Evolutionary conservation across 345 rosid species (phyloP), one percentile per base, ranked within the genome.

Genomic region (Melaleuca quinquenervia): DNA sequence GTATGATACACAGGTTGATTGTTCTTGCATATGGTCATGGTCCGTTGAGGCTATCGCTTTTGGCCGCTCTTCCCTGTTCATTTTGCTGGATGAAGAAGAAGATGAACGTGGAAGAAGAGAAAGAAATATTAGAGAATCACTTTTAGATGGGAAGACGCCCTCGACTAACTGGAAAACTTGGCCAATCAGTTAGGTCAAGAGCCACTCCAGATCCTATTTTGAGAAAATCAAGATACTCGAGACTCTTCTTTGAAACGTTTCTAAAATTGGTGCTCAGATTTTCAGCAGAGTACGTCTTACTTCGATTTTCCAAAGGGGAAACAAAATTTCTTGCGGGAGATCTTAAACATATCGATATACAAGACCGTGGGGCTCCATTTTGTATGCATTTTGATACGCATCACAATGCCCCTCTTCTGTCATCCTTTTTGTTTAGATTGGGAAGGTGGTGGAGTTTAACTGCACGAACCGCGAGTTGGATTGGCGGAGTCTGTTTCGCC

Each of bases 71-170:
- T 56, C 62, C 26, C 27, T 56, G 26, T 24, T 56, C 62, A 56
- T 56, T 11, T 56, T 56, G 27, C 62, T 56, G 2, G 62, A 56
- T 27, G 24, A 56, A 24, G 29, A n/a, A 56, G 29, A 56, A 56
- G 62, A 56, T 24, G 27, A 56, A 56, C 26, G 24, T 3, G 29
- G 26, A 11, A 56, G 14, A 26, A 56, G 1, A 55, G 3, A 3
- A 8, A 20, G 3, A 2, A 0, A 8, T 3, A 20, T 41, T 41
- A 20, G 7, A 53, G 7, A 18, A 16, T 6, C 6, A 24, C 24
- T n/a, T 55, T 24, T 24, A 6, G 27, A 55, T 5, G n/a, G 41
- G 1, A 56, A 56, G 10, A 24, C 24, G 62, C 6, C 27, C 62
- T 11, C 10, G 26, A 24, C 5, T 24, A 8, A 13, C 12, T 24